Conservation (phyloP, 2,329 filamentous ascomycete genomes). For the Diaporthe sp. region DNA sequence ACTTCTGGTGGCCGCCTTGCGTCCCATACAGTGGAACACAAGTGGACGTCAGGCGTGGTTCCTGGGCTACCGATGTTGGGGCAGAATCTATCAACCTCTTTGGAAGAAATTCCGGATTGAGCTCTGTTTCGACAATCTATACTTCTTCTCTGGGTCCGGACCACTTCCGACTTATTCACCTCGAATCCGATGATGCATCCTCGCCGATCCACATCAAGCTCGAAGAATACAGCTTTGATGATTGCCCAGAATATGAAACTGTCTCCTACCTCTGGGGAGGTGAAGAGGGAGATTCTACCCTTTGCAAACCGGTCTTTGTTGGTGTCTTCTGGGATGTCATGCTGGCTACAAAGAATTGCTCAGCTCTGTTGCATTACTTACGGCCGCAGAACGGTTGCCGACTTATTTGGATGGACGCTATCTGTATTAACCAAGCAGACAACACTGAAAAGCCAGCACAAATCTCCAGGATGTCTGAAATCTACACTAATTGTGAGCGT, state of each 20-base stretch:
- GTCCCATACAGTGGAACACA: background rate
- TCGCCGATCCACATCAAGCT: constrained; percentile 39
- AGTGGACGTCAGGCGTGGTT: rapidly evolving
- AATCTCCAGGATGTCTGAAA: constrained; percentile 43
- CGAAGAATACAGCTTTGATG: constrained; percentile 38
- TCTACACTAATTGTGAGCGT: background rate
- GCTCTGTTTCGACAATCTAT: background rate
- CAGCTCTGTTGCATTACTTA: constrained; percentile 42
- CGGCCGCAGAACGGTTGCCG: constrained; percentile 36
- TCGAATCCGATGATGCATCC: background rate
- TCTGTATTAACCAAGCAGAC: constrained; percentile 44
- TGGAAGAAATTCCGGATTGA: background rate
- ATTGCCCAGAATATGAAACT: constrained; percentile 47
- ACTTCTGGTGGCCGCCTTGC: background rate
- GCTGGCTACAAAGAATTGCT: constrained; percentile 47
- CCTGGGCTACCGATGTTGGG: background rate
- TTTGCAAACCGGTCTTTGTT: constrained; percentile 42
- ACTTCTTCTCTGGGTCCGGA: background rate
- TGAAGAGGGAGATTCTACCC: constrained; percentile 43
- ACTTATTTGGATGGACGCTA: constrained; percentile 41
- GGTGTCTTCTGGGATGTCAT: constrained; percentile 46
- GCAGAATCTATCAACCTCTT: no score
- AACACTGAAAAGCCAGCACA: constrained; percentile 40
- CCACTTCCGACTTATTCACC: constrained; percentile 1
- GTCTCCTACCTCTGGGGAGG: constrained; percentile 48